Percentiles rank a stretch among this genome's conserved stretches.
Evolutionary conservation across 305 asterid species (phyloP).

Genomic region (Fraxinus sp.): DNA sequence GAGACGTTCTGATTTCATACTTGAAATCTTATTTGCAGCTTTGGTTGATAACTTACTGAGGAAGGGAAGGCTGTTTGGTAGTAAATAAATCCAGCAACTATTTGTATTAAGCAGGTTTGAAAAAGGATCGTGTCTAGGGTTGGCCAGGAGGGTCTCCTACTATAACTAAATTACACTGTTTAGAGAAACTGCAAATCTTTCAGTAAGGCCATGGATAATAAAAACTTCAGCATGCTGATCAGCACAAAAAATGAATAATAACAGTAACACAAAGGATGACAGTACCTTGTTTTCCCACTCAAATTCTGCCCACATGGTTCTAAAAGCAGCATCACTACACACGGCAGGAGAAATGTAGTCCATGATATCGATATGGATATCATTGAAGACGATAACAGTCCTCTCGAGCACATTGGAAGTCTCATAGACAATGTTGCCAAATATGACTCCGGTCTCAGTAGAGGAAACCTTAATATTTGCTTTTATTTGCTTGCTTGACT

Average conservation of each 20-base stretch:
- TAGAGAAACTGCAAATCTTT: background rate
- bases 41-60: background rate
- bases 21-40: background rate
- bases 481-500: conserved; percentile 33
- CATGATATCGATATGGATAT: conserved; percentile 47
- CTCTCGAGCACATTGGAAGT: conserved; percentile 54
- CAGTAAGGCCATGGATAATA: background rate
- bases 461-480: too few relatives aligned
- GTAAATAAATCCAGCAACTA: background rate
- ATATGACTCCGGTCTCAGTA: too few relatives aligned
- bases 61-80: background rate
- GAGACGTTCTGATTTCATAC: background rate
- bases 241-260: background rate
- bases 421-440: conserved; percentile 55
- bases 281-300: conserved; percentile 64
- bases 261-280: background rate
- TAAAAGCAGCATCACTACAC: conserved; percentile 42
- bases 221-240: background rate
- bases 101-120: background rate
- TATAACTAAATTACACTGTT: too few relatives aligned
- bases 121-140: too few relatives aligned
- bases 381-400: conserved; percentile 49
- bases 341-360: too few relatives aligned
- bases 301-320: conserved; percentile 60
- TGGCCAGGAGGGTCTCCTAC: too few relatives aligned